Evolutionary conservation across 2,329 filamentous ascomycete species (phyloP).

Genomic region (Fusarium agapanthi): DNA sequence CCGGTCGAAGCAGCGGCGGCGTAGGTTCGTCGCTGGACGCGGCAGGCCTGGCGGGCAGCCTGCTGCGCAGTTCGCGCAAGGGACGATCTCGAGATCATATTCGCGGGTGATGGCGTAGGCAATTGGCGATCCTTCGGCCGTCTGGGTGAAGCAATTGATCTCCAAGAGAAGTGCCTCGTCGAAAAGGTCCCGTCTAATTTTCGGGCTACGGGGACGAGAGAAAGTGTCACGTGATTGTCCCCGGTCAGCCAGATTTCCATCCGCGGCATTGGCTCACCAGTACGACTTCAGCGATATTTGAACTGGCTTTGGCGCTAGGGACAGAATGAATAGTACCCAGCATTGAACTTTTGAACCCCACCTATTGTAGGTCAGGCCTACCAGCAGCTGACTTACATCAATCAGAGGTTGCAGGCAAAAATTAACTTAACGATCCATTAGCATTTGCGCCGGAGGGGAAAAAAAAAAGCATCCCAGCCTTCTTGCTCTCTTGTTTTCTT

Average conservation of each 20-base stretch:
- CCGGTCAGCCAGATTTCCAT: slow-evolving; percentile 43
- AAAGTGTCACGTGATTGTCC: slow-evolving; percentile 48
- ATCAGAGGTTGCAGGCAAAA: slow-evolving; percentile 37
- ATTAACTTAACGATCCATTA: slow-evolving; percentile 28
- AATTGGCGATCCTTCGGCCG: slow-evolving; percentile 59
- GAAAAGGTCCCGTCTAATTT: slow-evolving; percentile 56
- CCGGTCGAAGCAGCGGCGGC: slow-evolving; percentile 73
- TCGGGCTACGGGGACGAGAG: slow-evolving; percentile 47
- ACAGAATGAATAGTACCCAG: slow-evolving; percentile 26
- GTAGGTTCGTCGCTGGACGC: slow-evolving; percentile 64
- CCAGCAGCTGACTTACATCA: slow-evolving; percentile 40
- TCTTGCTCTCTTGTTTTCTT: slow-evolving; percentile 7
- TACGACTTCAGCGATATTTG: slow-evolving; percentile 18
- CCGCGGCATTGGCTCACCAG: slow-evolving; percentile 40
- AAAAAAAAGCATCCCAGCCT: slow-evolving; percentile 38
- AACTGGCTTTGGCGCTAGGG: slow-evolving; percentile 8
- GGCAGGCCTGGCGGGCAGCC: slow-evolving; percentile 65
- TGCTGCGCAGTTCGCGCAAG: slow-evolving; percentile 67
- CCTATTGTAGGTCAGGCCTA: slow-evolving; percentile 22
- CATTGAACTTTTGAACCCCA: slow-evolving; percentile 25
- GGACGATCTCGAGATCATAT: slow-evolving; percentile 70
- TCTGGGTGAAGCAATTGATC: slow-evolving; percentile 52
- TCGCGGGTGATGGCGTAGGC: slow-evolving; percentile 64
- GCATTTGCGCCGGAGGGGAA: slow-evolving; percentile 34
- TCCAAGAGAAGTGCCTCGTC: slow-evolving; percentile 54